phyloP scores from a whole-genome alignment of 768 basidiomycete genomes.

The Obba rivulosa region DNA sequence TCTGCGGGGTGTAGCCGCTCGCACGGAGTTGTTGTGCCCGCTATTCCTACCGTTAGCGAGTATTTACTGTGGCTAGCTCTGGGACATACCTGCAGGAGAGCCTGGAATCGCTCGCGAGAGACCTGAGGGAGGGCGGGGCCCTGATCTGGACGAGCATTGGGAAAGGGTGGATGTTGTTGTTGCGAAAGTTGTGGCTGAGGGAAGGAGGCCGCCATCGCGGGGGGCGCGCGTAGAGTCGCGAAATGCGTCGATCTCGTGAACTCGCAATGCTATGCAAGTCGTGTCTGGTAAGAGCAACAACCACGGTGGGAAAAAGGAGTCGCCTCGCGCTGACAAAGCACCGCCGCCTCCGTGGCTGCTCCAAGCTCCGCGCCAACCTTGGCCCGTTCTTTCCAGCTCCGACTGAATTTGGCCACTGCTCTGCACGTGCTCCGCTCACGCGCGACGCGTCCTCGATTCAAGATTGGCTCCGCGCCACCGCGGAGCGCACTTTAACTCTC shows the following conservation, averaged over 20 bases:
- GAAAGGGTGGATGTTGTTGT: conserved; percentile 12
- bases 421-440: conserved; percentile 3
- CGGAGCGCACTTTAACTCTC: conserved; percentile 6
- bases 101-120: conserved; percentile 20
- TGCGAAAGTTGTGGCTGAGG: conserved; percentile 16
- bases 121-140: background rate
- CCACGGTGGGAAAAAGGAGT: no score
- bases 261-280: conserved; percentile 20
- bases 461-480: background rate
- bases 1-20: conserved; percentile 42
- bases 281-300: no score
- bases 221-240: conserved; percentile 11
- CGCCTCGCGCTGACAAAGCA: conserved; percentile 6
- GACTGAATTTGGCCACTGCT: no score
- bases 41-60: conserved; percentile 28
- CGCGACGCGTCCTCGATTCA: conserved; percentile 15
- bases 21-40: conserved; percentile 37
- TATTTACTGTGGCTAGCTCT: background rate
- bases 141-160: conserved; percentile 11
- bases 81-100: conserved; percentile 21
- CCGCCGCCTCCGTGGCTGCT: no score
- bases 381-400: conserved; percentile 3
- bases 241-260: conserved; percentile 31
- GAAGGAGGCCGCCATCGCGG: conserved; percentile 16
- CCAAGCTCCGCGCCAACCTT: conserved; percentile 3